Base-by-base conservation (phyloP, 1,284 basidiomycete genomes). In the Schizopora paradoxa region DNA sequence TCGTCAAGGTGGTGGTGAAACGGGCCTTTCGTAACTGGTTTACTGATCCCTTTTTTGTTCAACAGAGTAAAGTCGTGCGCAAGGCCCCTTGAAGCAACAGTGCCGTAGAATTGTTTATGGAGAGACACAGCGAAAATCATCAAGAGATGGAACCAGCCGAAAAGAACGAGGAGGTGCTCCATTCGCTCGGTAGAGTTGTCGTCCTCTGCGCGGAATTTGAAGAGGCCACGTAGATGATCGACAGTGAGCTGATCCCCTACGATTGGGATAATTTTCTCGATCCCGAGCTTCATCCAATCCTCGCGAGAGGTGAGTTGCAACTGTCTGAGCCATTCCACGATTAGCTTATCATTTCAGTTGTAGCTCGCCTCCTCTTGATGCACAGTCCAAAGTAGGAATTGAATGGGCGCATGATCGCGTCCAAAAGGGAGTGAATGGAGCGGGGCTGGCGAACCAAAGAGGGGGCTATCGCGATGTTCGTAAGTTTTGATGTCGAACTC, bases 91-190 rank as follows among this genome's bases (percentile, higher is more conserved):
- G 42, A 45, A 2, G 48, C 43, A 3, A 18, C 39, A 0, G 50
- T 52, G 0, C 50, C 55, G 7, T 52, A 48, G 43, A 54, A 56
- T 34, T 61, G 56, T 10, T 56, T 47, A 36, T 59, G 51, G 1
- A 60, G 14, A 0, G 56, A 57, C 18, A 50, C 49, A 18, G 55
- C 63, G 23, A 58, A 54, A 13, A 63, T 61, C 60, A 70, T 65
- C 14, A 47, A 40, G 2, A 59, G 34, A 48, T 69, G 67, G 10
- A 69, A 55, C 64, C 64, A 68, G 3, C 67, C 66, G 31, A 61
- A 63, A 1, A 54, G 29, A 1, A 53, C 43, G 1, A 62, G 28
- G 6, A 59, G 26, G 26, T 51, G 64, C 32, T 67, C 65, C n/a
- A 65, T 34, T 2, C 59, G 55, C 5, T 68, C 65, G 41, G 56